These are phyloP conservation scores for Globisporangium takayamanum DNA, from an alignment of 352 stramenopile species.

Conservation along the genomic window DNA sequence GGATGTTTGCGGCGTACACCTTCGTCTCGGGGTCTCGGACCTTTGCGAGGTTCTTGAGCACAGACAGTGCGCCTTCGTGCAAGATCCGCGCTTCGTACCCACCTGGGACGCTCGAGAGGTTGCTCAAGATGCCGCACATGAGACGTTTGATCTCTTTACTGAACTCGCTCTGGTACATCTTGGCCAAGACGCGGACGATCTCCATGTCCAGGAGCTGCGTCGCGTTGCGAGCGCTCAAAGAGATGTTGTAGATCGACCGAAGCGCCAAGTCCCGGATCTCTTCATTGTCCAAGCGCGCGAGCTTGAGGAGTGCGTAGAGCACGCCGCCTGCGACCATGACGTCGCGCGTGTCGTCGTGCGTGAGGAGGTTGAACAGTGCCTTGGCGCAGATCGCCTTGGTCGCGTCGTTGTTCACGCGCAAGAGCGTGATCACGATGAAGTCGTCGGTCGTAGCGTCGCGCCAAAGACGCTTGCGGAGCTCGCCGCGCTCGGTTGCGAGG, in stretches of 20 bases:
- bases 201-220: conserved; percentile 69
- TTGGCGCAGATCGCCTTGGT: conserved; percentile 83
- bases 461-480: conserved; percentile 38
- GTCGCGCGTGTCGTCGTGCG: conserved; percentile 67
- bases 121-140: conserved; percentile 70
- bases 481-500: conserved; percentile 50
- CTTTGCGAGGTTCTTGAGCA: conserved; percentile 69
- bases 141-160: conserved; percentile 75
- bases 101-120: conserved; percentile 37
- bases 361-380: conserved; percentile 82
- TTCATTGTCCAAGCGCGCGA: conserved; percentile 70
- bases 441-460: conserved; percentile 66
- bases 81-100: conserved; percentile 40
- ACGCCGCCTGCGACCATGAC: conserved; percentile 71
- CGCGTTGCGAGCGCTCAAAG: conserved; percentile 37
- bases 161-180: conserved; percentile 73
- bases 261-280: conserved; percentile 67
- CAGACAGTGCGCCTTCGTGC: conserved; percentile 49
- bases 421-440: conserved; percentile 83
- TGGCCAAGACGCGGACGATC: conserved; percentile 62
- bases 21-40: conserved; percentile 77
- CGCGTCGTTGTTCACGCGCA: conserved; percentile 75
- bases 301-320: conserved; percentile 82
- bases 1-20: conserved; percentile 74
- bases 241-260: conserved; percentile 76